Evolutionary conservation across 2,329 filamentous ascomycete genomes (phyloP), one percentile per base, ranked within the genome.

Genomic region (Emmonsia crescens): DNA sequence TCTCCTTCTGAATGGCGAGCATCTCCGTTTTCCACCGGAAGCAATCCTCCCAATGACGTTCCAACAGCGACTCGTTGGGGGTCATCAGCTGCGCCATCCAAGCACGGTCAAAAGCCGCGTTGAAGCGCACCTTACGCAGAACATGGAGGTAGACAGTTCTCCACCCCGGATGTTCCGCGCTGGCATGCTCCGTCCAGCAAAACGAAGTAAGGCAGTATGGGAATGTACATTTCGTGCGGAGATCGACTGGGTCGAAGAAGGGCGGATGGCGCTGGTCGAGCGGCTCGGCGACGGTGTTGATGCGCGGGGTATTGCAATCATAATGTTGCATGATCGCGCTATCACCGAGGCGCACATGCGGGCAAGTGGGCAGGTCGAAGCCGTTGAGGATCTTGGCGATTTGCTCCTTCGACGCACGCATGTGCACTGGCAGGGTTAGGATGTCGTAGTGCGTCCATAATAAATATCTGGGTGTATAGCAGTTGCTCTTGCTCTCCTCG

Each of bases 301-400:
- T n/a, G 24, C 44, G 48, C 19, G 40, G 27, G 14, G 52, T 57
- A 6, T 38, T 27, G 57, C 60, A 63, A n/a, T n/a, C n/a, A n/a
- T n/a, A n/a, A 21, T 24, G 24, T 9, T 60, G 54, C 21, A 62
- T 54, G 49, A 65, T 42, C 27, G 48, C 10, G n/a, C 60, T 59
- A 36, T 62, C 55, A 46, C 60, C 58, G 16, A 64, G 57, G 6
- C 61, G 57, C 5, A 33, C 42, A 44, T 64, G 63, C 24, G 63
- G 63, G 40, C 63, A 64, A 8, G 57, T 59, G 33, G 61, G 63
- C 21, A 64, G 57, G 44, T 63, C 49, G 46, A 63, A 64, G 16
- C 44, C 57, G 31, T 49, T 29, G 3, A 64, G 56, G 27, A 64
- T 63, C 38, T 31, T 48, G 27, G 44, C 54, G n/a, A 64, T 62